These are phyloP conservation scores for Coemansia sp. DNA, from an alignment of 192 early-diverging fungal genomes.

Conservation along the genomic window DNA sequence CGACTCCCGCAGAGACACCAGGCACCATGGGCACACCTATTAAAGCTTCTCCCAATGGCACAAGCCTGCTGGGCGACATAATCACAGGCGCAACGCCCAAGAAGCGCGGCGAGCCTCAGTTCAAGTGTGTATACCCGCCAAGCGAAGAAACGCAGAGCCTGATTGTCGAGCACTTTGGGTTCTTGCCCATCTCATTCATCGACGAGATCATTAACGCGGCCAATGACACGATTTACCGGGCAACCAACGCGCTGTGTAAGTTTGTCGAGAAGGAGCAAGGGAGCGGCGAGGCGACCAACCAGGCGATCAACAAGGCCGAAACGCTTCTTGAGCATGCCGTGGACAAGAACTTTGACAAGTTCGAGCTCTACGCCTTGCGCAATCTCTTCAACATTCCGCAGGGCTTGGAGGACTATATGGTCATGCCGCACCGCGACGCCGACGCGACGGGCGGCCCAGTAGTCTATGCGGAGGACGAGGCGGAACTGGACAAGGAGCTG, in stretches of 20 bases:
- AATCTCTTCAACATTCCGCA: constrained; percentile 72
- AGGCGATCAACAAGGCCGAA: constrained; percentile 69
- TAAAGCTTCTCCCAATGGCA: neutral
- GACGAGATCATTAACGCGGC: constrained; percentile 79
- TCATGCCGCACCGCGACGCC: constrained; percentile 32
- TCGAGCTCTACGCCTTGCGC: constrained; percentile 73
- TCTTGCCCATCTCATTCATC: constrained; percentile 73
- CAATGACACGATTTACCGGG: constrained; percentile 71
- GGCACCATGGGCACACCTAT: neutral
- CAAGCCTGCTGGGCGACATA: constrained; percentile 12
- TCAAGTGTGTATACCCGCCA: constrained; percentile 48
- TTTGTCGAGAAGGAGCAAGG: constrained; percentile 64
- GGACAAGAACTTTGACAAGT: constrained; percentile 81
- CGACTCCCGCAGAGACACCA: neutral
- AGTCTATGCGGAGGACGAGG: constrained; percentile 41
- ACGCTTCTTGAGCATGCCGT: constrained; percentile 75
- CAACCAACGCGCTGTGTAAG: constrained; percentile 64
- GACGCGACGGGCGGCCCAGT: constrained; percentile 4
- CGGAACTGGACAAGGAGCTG: constrained; percentile 36
- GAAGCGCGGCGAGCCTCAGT: constrained; percentile 25
- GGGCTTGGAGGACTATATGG: constrained; percentile 39
- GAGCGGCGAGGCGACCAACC: constrained; percentile 42
- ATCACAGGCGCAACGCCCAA: constrained; percentile 42
- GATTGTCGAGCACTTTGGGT: constrained; percentile 78
- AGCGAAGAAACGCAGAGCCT: constrained; percentile 47